A percentile compares a stretch with the other conserved stretches of the same genome.
phyloP scores from a whole-genome alignment of 139 green algal genomes.

The Micromonas commoda region DNA sequence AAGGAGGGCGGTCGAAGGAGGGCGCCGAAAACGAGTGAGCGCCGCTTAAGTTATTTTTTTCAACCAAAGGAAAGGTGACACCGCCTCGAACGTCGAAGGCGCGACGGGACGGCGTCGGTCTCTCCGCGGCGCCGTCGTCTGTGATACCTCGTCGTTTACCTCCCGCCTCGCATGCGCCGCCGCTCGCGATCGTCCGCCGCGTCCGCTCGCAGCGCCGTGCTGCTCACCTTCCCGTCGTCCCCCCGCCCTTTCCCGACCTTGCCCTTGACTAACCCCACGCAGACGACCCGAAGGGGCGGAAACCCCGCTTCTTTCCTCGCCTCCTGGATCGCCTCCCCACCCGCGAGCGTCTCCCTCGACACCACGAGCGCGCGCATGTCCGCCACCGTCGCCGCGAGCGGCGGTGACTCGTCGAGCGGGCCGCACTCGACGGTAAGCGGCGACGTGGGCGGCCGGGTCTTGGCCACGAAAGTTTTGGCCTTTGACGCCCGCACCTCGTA shows the following conservation, averaged over 20 bases:
- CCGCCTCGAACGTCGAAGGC: too few relatives aligned
- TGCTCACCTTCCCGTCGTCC: background rate
- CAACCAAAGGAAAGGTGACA: too few relatives aligned
- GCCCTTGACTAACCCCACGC: background rate
- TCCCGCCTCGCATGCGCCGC: too few relatives aligned
- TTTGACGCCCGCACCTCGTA: conserved; percentile 49
- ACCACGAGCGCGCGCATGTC: conserved; percentile 77
- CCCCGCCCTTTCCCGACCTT: too few relatives aligned
- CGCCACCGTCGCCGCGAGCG: conserved; percentile 56
- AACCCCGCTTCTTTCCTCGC: background rate
- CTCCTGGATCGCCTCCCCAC: conserved; percentile 65
- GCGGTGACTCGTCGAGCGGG: conserved; percentile 68
- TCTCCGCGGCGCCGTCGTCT: too few relatives aligned
- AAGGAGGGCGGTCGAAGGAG: too few relatives aligned
- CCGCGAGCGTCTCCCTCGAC: conserved; percentile 69
- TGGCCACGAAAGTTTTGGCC: conserved; percentile 53
- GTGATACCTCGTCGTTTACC: too few relatives aligned
- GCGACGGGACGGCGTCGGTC: too few relatives aligned
- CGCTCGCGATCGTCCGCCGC: too few relatives aligned
- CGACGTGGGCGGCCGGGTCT: conserved; percentile 39
- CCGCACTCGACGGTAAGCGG: conserved; percentile 45
- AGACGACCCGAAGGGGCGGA: conserved; percentile 16
- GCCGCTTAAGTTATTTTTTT: too few relatives aligned
- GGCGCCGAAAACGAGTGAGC: too few relatives aligned
- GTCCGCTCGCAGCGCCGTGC: background rate